Conservation (phyloP, 805 yeast species). For the Nakazawaea anatomiae region DNA sequence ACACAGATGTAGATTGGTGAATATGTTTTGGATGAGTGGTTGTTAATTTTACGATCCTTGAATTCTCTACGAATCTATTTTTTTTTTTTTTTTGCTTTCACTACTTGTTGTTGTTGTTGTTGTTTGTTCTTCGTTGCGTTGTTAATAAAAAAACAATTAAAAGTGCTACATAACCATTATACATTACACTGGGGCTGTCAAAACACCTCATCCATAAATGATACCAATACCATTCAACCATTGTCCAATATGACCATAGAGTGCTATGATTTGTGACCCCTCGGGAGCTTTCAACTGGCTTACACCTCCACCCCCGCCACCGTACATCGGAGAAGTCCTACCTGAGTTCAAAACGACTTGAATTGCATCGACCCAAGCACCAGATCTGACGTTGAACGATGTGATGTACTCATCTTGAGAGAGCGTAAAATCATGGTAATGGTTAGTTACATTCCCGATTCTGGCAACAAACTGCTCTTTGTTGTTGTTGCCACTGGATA, state of each 20-base stretch:
- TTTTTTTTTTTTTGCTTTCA: not conserved
- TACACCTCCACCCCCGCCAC: conserved; percentile 64
- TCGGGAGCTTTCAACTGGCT: conserved; percentile 59
- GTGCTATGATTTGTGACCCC: conserved; percentile 57
- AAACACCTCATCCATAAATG: conserved; percentile 36
- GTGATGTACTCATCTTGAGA: conserved; percentile 51
- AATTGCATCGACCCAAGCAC: conserved; percentile 87
- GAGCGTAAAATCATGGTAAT: conserved; percentile 52
- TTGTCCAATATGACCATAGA: conserved; percentile 59
- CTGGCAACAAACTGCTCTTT: conserved; percentile 14
- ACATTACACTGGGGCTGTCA: not conserved
- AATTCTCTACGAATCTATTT: not conserved
- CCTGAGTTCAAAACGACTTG: conserved; percentile 62
- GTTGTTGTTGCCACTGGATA: not conserved
- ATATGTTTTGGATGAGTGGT: too few relatives aligned
- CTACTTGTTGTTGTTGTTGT: not conserved
- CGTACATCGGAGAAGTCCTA: conserved; percentile 50
- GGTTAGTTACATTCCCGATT: conserved; percentile 48
- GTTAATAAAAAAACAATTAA: not conserved
- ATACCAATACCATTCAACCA: conserved; percentile 80
- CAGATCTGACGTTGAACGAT: conserved; percentile 62
- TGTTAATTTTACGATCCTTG: not conserved
- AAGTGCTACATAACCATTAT: conserved; percentile 4
- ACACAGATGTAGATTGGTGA: too few relatives aligned
- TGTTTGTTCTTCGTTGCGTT: not conserved